phyloP scores from a whole-genome alignment of 2,329 filamentous ascomycete genomes.

The Berkeleyomyces rouxiae region DNA sequence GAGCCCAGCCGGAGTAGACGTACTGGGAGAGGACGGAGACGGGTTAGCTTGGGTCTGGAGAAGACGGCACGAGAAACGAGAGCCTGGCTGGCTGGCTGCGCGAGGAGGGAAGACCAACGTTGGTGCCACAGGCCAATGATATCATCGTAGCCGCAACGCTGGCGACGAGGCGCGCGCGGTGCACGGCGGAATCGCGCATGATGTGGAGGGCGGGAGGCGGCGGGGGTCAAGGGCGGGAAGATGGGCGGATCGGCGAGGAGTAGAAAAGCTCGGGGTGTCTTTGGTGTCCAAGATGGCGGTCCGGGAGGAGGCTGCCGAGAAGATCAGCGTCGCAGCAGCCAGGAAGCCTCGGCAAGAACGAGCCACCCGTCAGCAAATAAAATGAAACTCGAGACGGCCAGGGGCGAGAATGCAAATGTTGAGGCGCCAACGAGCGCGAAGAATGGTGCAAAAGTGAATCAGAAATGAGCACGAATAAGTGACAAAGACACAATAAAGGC shows the following conservation, averaged over 20 bases:
- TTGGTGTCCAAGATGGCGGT: not conserved
- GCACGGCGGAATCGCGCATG: conserved; percentile 33
- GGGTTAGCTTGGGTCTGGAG: conserved; percentile 2
- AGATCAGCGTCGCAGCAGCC: not conserved
- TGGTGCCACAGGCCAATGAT: conserved; percentile 80
- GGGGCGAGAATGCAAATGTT: not conserved
- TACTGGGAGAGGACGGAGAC: conserved; percentile 40
- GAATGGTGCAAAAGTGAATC: not conserved
- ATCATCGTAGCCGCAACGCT: conserved; percentile 74
- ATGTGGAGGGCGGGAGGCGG: conserved; percentile 15
- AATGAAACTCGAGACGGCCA: not conserved
- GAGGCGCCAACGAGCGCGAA: not conserved
- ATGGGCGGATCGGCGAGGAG: not conserved
- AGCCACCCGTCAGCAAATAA: not conserved
- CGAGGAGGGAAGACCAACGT: conserved; percentile 38
- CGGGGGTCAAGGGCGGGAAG: not conserved
- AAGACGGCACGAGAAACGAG: not conserved
- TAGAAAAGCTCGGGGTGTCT: not conserved
- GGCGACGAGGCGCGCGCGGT: conserved; percentile 57
- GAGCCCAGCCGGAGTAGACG: conserved; percentile 95
- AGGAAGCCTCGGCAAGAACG: not conserved
- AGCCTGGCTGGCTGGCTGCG: not conserved
- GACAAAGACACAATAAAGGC: not conserved
- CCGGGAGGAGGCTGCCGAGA: not conserved
- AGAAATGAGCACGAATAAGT: not conserved